Evolutionary conservation across 2,329 filamentous ascomycete species (phyloP).

Genomic region (Seiridium unicorne): DNA sequence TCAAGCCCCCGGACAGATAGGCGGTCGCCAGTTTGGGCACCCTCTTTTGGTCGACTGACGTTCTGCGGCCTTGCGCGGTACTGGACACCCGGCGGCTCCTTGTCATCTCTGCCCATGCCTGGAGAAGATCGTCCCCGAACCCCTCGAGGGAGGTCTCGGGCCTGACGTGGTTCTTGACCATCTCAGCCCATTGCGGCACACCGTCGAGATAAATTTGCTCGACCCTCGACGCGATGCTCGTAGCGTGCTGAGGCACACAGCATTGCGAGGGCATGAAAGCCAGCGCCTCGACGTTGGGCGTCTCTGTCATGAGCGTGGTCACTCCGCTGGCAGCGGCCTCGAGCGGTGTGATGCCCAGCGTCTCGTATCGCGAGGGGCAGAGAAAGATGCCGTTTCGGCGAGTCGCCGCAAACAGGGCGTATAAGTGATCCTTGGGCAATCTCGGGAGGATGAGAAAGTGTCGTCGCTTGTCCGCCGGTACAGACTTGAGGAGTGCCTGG

Average conservation of each 20-base stretch:
- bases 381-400: conserved; percentile 3
- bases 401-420: conserved; percentile 5
- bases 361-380: conserved; percentile 8
- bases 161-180: conserved; percentile 3
- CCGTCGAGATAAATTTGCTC: conserved; percentile 2
- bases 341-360: conserved; percentile 6
- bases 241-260: background rate
- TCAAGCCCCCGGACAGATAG: background rate
- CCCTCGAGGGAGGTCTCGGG: conserved; percentile 3
- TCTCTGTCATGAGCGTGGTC: conserved; percentile 5
- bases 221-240: background rate
- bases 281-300: conserved; percentile 4
- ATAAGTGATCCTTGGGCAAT: conserved; percentile 5
- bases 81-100: background rate
- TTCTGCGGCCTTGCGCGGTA: too few relatives aligned
- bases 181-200: background rate
- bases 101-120: conserved; percentile 5
- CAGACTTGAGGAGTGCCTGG: background rate
- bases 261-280: background rate
- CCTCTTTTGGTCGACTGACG: too few relatives aligned
- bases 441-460: conserved; percentile 1
- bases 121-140: conserved; percentile 4
- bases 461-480: background rate
- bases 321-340: conserved; percentile 6
- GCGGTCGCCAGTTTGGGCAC: background rate